Evolutionary conservation across 2,329 filamentous ascomycete species (phyloP).

Genomic region (Monosporascus sp.): DNA sequence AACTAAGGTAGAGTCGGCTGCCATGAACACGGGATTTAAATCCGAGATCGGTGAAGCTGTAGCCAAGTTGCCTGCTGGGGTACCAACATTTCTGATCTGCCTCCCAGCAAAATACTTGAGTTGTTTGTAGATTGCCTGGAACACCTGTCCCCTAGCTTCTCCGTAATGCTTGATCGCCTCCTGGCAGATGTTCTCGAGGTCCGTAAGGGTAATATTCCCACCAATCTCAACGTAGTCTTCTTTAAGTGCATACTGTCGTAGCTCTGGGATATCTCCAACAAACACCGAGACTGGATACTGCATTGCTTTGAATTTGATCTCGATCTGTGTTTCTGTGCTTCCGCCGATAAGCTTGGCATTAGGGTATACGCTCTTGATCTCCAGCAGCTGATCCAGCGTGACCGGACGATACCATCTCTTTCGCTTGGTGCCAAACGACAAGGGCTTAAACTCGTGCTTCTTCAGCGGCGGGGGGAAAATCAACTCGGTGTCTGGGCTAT

Average conservation of each 20-base stretch:
- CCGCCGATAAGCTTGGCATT: slow-evolving; percentile 92
- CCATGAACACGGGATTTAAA: slow-evolving; percentile 89
- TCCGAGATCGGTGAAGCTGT: slow-evolving; percentile 97
- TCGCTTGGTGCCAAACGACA: slow-evolving; percentile 89
- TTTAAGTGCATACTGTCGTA: slow-evolving; percentile 74
- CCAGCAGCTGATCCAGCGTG: slow-evolving; percentile 77
- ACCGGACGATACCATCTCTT: slow-evolving; percentile 92
- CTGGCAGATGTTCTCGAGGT: slow-evolving; percentile 79
- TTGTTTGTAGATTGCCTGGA: slow-evolving; percentile 88
- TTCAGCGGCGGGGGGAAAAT: slow-evolving; percentile 87
- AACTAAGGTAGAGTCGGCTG: slow-evolving; percentile 74
- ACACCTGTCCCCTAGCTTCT: slow-evolving; percentile 64
- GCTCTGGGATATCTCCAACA: slow-evolving; percentile 86
- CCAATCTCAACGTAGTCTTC: slow-evolving; percentile 85
- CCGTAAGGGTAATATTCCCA: slow-evolving; percentile 87
- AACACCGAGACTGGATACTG: slow-evolving; percentile 86
- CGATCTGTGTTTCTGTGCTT: slow-evolving; percentile 95
- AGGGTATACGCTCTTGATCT: slow-evolving; percentile 83
- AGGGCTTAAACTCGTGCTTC: slow-evolving; percentile 73
- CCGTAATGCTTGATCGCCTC: slow-evolving; percentile 79
- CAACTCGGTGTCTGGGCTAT: slow-evolving; percentile 87
- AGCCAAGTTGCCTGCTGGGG: slow-evolving; percentile 87
- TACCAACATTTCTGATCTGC: slow-evolving; percentile 96
- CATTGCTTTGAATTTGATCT: slow-evolving; percentile 96
- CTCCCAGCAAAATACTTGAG: slow-evolving; percentile 90